Base-by-base conservation (phyloP, 1,284 basidiomycete genomes). In the Cutaneotrichosporon sp. region DNA sequence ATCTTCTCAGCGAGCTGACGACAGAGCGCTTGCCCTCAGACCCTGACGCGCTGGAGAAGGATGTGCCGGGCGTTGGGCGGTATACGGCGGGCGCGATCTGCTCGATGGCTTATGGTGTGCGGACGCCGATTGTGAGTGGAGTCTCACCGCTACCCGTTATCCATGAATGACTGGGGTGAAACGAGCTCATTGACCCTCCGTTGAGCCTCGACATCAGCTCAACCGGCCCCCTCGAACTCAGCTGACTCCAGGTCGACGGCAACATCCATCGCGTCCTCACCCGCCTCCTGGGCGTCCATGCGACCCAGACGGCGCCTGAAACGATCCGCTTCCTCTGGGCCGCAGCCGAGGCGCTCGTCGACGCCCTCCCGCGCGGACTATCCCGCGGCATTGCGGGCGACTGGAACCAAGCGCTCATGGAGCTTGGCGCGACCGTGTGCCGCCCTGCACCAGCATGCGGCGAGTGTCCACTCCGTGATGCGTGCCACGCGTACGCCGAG, bases 41-140 rank as follows among this genome's bases (percentile, higher is more conserved):
- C 66, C 89, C 91, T 0, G 85, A 85, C 66, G 87, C 88, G 18
- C 86, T 99, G 83, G 88, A 95, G 78, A 85, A 87, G 56, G 84
- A 89, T 61, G 89, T 97, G 47, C 90, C 92, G 31, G 94, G 95
- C 2, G 89, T 97, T 38, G 94, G 94, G 36, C 83, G 91, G 42
- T 97, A 97, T 76, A 97, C 92, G 0, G 83, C 83, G 11, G 84
- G 81, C 22, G 93, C 93, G 9, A 92, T 97, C 62, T 87, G 87
- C 66, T 92, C 90, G 1, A 97, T 97, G 75, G 92, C 92, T 2
- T 95, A 93, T 71, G 90, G 89, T 36, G 85, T 92, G 66, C 84
- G 85, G 62, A 89, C 86, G 11, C 90, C 93, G 16, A 91, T 94
- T 54, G 91, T 92, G 75, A 74, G 87, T 82, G 6, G n/a, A 42